Evolutionary conservation across 2,329 filamentous ascomycete genomes (phyloP).

Genomic region (Emmonsiellopsis sp.): DNA sequence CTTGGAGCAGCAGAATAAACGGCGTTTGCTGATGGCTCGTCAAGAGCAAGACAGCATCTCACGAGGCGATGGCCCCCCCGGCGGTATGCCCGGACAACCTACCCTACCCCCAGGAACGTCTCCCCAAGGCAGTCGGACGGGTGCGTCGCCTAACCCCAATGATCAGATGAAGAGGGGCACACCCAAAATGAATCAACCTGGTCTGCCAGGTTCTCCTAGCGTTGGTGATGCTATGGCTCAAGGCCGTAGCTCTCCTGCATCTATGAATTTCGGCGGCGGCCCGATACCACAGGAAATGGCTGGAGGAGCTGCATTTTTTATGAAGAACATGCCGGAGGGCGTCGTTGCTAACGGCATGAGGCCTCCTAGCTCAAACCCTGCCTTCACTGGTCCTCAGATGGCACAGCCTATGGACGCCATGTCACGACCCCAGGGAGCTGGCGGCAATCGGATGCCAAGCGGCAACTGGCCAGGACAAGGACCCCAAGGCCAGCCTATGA

Average conservation of each 20-base stretch:
- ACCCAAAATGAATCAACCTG: slow-evolving; percentile 49
- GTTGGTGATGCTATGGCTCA: slow-evolving; percentile 47
- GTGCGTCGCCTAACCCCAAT: slow-evolving; percentile 51
- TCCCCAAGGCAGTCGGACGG: slow-evolving; percentile 46
- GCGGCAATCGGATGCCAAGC: slow-evolving; percentile 29
- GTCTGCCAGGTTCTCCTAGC: slow-evolving; percentile 48
- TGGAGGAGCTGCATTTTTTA: slow-evolving; percentile 28
- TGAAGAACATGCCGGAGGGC: slow-evolving; percentile 30
- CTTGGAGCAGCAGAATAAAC: slow-evolving; percentile 60
- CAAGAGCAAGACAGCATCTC: slow-evolving; percentile 57
- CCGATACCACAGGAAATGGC: slow-evolving; percentile 42
- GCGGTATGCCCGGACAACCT: slow-evolving; percentile 28
- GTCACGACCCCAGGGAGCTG: slow-evolving; percentile 22
- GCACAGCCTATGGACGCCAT: slow-evolving; percentile 34
- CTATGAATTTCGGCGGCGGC: slow-evolving; percentile 44
- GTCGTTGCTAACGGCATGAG: slow-evolving; percentile 45
- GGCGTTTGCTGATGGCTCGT: slow-evolving; percentile 55
- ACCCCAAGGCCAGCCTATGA: slow-evolving; percentile 22
- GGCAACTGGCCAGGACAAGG: slow-evolving; percentile 38
- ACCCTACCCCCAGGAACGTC: slow-evolving; percentile 47
- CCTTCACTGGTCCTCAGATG: slow-evolving; percentile 33
- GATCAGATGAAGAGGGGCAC: slow-evolving; percentile 56
- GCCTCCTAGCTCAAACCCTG: slow-evolving; percentile 44
- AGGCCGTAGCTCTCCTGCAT: slow-evolving; percentile 51
- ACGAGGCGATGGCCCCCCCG: slow-evolving; percentile 40